Base-by-base conservation (phyloP, 768 basidiomycete genomes). In the Trametes maxima region DNA sequence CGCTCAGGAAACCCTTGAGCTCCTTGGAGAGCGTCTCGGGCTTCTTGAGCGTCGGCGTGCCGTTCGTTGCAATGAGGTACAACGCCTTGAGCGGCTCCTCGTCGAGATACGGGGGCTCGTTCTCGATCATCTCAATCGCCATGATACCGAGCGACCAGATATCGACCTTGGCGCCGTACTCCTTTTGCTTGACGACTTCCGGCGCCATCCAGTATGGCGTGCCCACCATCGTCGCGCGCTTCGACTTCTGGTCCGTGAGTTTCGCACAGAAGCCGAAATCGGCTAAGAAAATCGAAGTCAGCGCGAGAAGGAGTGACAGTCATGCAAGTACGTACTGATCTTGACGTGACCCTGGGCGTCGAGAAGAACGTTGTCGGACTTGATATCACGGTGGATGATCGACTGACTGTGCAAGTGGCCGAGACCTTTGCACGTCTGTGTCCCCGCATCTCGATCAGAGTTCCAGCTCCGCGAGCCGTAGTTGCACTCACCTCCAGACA, bases 131-230 rank as follows among this genome's bases (percentile, higher is more conserved):
- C 81, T 98, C 94, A 62, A 98, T 98, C 5, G 94, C 94, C 94
- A 97, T 95, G 76, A 98, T 97, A 5, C 95, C 95, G 10, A 97
- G 83, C 13, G 92, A 94, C 95, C 95, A 97, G 52, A 97, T 94
- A 68, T 96, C 95, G 21, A 96, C 95, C 74, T 96, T 96, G 24
- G 94, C 92, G 47, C 95, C 94, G 70, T 97, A 97, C 74, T 95
- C 94, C 76, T 96, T 95, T 73, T 95, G 92, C 77, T 94, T 95
- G 69, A 97, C 94, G 54, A 97, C 94, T 74, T 97, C 95, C n/a
- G 95, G 95, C 2, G 95, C 95, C 95, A 97, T 97, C 95, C 95
- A 96, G 75, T 96, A 96, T 0, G 95, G 95, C 12, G 94, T 96
- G 36, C 95, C 95, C 4, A 97, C 94, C 95, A 96, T 96, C n/a